These are phyloP conservation scores for Epichloe glyceriae DNA, from an alignment of 2,329 filamentous ascomycete genomes.

Conservation along the genomic window DNA sequence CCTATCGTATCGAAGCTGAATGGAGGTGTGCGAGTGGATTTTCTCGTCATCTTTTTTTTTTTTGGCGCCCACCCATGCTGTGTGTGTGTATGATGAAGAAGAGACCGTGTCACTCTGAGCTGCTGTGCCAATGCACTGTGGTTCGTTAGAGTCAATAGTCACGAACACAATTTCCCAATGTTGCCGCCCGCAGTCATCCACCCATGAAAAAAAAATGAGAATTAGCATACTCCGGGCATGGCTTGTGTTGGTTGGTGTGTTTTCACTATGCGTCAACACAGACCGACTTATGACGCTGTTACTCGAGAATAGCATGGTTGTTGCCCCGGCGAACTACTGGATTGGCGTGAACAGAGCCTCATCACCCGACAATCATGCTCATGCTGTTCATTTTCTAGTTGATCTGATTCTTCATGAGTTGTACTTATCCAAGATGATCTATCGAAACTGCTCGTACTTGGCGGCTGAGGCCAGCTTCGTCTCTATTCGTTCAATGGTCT, in stretches of 20 bases:
- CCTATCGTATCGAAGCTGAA: no score
- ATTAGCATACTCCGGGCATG: background rate
- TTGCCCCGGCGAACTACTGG: no score
- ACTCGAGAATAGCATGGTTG: background rate
- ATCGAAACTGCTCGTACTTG: constrained; percentile 40
- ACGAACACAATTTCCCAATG: background rate
- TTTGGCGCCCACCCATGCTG: background rate
- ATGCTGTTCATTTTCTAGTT: background rate
- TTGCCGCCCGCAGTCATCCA: background rate
- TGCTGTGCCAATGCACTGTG: background rate
- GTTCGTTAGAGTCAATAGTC: background rate
- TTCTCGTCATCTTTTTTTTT: no score
- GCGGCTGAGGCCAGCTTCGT: constrained; percentile 54
- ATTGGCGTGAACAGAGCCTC: background rate
- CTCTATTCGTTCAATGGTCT: constrained; percentile 55
- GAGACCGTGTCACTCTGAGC: background rate
- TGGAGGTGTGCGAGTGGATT: no score
- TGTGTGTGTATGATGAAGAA: background rate
- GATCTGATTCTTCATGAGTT: background rate
- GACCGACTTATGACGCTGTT: no score
- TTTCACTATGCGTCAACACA: no score
- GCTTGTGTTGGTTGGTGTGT: background rate
- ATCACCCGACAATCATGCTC: background rate
- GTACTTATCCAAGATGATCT: background rate
- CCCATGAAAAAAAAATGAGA: background rate